Percentiles rank a stretch among this genome's conserved stretches.
Conservation (phyloP, 2,329 filamentous ascomycete species). For the Parastagonospora nodorum region DNA sequence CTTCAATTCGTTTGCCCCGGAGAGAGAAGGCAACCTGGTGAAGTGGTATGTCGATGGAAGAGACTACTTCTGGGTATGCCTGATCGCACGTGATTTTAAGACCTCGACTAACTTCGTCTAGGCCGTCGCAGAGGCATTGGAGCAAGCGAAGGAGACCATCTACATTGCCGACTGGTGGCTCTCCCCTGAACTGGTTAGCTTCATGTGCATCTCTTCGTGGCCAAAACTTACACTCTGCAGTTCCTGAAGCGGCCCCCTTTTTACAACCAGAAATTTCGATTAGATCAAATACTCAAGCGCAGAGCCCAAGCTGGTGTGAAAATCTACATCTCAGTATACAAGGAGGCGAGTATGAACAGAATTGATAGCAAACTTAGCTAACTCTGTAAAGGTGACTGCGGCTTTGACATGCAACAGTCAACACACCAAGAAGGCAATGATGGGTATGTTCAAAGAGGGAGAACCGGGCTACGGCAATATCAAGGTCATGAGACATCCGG, state of each 20-base stretch:
- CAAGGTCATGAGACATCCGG: constrained; percentile 83
- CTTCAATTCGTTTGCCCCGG: constrained; percentile 89
- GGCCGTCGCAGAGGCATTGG: constrained; percentile 86
- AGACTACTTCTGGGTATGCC: constrained; percentile 78
- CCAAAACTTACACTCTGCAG: constrained; percentile 19
- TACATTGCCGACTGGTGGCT: constrained; percentile 99
- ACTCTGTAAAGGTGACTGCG: constrained; percentile 39
- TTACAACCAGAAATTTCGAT: constrained; percentile 79
- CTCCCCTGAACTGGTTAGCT: constrained; percentile 71
- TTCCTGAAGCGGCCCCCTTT: constrained; percentile 85
- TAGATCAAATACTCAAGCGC: constrained; percentile 86
- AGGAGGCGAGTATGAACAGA: constrained; percentile 62
- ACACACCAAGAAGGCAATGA: constrained; percentile 87
- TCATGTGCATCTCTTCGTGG: background rate
- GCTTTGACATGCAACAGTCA: constrained; percentile 85
- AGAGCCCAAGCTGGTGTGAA: constrained; percentile 91
- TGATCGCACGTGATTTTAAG: background rate
- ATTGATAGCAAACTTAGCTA: background rate
- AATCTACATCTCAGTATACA: constrained; percentile 92
- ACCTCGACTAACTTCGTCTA: constrained; percentile 7
- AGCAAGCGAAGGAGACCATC: constrained; percentile 87
- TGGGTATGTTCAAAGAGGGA: constrained; percentile 81
- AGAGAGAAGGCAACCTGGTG: constrained; percentile 80
- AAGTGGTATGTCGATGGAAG: constrained; percentile 98
- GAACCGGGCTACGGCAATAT: constrained; percentile 87